Evolutionary conservation across 2,329 filamentous ascomycete genomes (phyloP), one percentile per base, ranked within the genome.

Genomic region (Fusarium pseudonygamai): DNA sequence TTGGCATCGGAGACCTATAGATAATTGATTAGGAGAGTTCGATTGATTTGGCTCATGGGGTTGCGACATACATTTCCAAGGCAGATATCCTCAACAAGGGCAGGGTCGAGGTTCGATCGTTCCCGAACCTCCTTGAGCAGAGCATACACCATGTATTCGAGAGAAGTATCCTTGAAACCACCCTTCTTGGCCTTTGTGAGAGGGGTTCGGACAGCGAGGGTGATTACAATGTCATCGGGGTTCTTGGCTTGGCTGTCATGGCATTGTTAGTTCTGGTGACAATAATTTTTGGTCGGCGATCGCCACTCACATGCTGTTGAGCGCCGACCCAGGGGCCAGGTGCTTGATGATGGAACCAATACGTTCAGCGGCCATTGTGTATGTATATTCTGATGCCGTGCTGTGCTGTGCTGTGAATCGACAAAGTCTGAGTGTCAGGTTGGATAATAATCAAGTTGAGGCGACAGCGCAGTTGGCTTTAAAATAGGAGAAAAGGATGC

Each of bases 171-270:
- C 87, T 98, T 98, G 87, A 99, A 93, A 46, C 95, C 94, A 75
- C 96, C 96, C 88, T 97, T 98, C 82, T 88, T 88, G 59, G 90
- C 95, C 86, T 98, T 98, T 80, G 92, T 88, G 71, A 99, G 88
- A 2, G 96, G 95, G 34, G 96, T 98, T 64, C 96, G 93, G 78
- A 95, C 87, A 34, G 96, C 96, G 66, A 97, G 90, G 13, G 96
- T 99, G 80, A 98, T 97, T 81, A 99, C 96, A 61, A 99, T 89
- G 86, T 99, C 96, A 82, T 98, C 96, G 76, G 95, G 90, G 83
- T 97, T 97, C 87, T 98, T 95, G 77, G 93, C 91, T 65, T 93
- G 95, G 80, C 95, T 97, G 34, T 37, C 20, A 40, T 20, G 40
- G 20, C 12, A 22, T 15, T 36, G 45, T 74, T 43, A 75, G 68